These are phyloP conservation scores for Curvularia verruculosa DNA, from an alignment of 2,329 filamentous ascomycete species.

Conservation along the genomic window DNA sequence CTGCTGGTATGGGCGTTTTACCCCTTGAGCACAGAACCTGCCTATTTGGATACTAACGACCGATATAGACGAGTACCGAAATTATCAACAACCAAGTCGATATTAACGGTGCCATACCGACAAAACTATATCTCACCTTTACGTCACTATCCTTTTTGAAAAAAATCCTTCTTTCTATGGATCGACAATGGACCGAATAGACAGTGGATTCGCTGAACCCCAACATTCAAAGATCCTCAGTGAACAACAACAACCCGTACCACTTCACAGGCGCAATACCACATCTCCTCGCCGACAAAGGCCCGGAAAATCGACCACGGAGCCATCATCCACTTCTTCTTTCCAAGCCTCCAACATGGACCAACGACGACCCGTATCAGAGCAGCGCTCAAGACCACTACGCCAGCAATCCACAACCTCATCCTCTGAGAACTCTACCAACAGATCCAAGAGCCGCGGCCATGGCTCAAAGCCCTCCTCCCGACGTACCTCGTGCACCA, in stretches of 20 bases:
- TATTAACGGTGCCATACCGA: constrained; percentile 28
- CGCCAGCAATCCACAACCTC: constrained; percentile 38
- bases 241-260: constrained; percentile 21
- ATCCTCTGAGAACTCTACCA: constrained; percentile 39
- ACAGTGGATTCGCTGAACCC: constrained; percentile 43
- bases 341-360: constrained; percentile 20
- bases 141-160: constrained; percentile 23
- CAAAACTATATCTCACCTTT: constrained; percentile 8
- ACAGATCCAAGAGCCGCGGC: constrained; percentile 34
- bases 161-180: constrained; percentile 23
- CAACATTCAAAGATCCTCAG: constrained; percentile 25
- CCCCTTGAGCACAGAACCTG: constrained; percentile 30
- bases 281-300: constrained; percentile 28
- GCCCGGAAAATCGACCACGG: constrained; percentile 19
- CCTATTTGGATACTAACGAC: constrained; percentile 31
- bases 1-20: constrained; percentile 30
- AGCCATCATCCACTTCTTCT: constrained; percentile 1
- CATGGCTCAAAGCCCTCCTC: constrained; percentile 45
- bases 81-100: constrained; percentile 22
- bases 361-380: constrained; percentile 30
- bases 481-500: constrained; percentile 43
- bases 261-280: constrained; percentile 34
- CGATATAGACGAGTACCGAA: constrained; percentile 31
- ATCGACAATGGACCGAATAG: constrained; percentile 42
- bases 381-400: constrained; percentile 31